phyloP scores from a whole-genome alignment of 2,329 filamentous ascomycete species.

The Penicillium occitanis region DNA sequence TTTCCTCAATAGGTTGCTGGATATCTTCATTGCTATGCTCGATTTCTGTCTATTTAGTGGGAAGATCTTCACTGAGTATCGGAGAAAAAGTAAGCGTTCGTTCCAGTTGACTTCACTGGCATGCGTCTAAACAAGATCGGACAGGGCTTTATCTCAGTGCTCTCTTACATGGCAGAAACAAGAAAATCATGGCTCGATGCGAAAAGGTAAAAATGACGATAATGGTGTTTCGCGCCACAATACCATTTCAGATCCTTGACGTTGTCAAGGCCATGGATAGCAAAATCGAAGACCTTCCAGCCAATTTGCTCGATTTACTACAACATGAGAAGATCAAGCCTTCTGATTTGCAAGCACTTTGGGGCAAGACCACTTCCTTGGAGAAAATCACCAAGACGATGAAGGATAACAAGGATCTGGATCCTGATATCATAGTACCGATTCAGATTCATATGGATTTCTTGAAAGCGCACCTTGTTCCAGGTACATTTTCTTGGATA shows the following conservation, averaged over 20 bases:
- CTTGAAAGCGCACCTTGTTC: conserved; percentile 1
- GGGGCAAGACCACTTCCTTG: conserved; percentile 6
- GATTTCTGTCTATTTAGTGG: conserved; percentile 8
- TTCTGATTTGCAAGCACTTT: conserved; percentile 11
- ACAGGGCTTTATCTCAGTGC: conserved; percentile 3
- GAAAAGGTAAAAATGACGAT: conserved; percentile 13
- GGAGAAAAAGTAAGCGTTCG: neutral
- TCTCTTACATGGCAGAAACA: conserved; percentile 8
- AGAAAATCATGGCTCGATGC: conserved; percentile 12
- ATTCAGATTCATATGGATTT: conserved; percentile 12
- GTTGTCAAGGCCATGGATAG: conserved; percentile 3
- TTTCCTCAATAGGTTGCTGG: conserved; percentile 7
- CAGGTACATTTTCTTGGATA: conserved; percentile 8
- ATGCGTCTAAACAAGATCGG: neutral
- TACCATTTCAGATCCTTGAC: conserved; percentile 13
- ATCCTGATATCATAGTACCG: conserved; percentile 3
- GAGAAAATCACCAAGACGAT: neutral
- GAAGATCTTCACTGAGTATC: conserved; percentile 7
- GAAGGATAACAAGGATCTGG: conserved; percentile 7
- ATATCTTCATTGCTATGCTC: conserved; percentile 12
- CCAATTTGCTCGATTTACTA: conserved; percentile 1
- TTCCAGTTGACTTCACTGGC: neutral
- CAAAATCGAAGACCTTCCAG: conserved; percentile 9
- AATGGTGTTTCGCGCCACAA: conserved; percentile 7
- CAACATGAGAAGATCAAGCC: conserved; percentile 12